phyloP scores from a whole-genome alignment of 805 yeast genomes.

The Nakazawaea sp. region DNA sequence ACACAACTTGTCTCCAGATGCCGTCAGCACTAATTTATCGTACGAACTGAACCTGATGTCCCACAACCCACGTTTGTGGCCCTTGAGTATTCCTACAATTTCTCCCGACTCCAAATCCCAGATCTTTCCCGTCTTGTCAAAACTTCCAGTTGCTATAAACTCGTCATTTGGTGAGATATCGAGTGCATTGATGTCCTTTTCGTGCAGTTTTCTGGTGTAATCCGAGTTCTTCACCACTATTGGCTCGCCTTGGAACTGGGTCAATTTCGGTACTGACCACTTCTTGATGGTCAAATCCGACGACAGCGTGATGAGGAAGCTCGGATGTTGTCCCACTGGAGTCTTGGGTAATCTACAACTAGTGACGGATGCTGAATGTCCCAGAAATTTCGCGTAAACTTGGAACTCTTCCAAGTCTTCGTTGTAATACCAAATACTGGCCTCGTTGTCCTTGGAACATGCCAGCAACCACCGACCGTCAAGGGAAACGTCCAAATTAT shows the following conservation, averaged over 20 bases:
- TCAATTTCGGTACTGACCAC: constrained; percentile 62
- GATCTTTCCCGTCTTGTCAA: constrained; percentile 84
- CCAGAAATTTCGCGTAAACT: constrained; percentile 60
- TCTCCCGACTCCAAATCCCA: constrained; percentile 91
- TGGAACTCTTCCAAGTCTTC: constrained; percentile 31
- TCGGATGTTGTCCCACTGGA: constrained; percentile 40
- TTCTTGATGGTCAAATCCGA: constrained; percentile 80
- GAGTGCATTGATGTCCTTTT: constrained; percentile 86
- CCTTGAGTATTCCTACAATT: constrained; percentile 72
- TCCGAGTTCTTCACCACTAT: constrained; percentile 53
- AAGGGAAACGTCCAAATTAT: constrained; percentile 65
- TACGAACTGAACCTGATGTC: constrained; percentile 75
- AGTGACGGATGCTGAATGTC: constrained; percentile 84
- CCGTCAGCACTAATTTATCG: constrained; percentile 72
- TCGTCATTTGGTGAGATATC: constrained; percentile 91
- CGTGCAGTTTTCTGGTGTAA: constrained; percentile 94
- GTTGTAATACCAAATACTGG: constrained; percentile 72
- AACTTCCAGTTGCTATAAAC: constrained; percentile 86
- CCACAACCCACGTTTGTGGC: constrained; percentile 95
- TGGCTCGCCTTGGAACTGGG: constrained; percentile 15
- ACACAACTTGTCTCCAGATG: constrained; percentile 89
- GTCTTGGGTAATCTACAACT: constrained; percentile 71
- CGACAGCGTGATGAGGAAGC: constrained; percentile 74
- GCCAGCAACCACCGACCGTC: constrained; percentile 91
- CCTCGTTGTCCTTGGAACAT: constrained; percentile 84